Conservation (phyloP, 1,284 basidiomycete species). For the Ceratobasidium sp. region DNA sequence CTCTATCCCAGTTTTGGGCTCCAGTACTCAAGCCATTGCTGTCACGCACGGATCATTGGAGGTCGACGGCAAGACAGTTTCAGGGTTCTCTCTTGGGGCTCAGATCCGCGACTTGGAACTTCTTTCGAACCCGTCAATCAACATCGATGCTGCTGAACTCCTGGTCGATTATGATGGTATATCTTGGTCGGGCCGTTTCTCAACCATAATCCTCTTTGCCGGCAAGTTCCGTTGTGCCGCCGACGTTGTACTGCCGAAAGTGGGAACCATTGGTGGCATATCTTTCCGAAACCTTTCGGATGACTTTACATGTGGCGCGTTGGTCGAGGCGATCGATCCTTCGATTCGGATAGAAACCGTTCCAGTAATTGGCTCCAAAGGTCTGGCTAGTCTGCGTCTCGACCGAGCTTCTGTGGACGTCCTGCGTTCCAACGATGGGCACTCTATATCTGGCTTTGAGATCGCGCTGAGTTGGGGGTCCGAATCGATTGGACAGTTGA, state of each 20-base stretch:
- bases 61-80: neutral
- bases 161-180: no score
- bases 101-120: neutral
- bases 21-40: no score
- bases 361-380: neutral
- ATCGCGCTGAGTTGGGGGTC: no score
- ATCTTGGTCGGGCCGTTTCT: neutral
- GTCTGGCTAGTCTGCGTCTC: neutral
- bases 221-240: neutral
- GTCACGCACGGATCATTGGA: no score
- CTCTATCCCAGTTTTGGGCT: no score
- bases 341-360: neutral
- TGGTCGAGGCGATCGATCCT: constrained; percentile 6
- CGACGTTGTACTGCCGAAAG: neutral
- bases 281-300: neutral
- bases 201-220: neutral
- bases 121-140: neutral
- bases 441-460: no score
- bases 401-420: no score
- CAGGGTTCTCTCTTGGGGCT: no score
- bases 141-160: no score
- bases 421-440: no score
- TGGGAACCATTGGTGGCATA: neutral
- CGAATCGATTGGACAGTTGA: no score
- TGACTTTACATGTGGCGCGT: neutral